Base-by-base conservation (phyloP, 1,284 basidiomycete genomes). In the Trametes hirsuta region DNA sequence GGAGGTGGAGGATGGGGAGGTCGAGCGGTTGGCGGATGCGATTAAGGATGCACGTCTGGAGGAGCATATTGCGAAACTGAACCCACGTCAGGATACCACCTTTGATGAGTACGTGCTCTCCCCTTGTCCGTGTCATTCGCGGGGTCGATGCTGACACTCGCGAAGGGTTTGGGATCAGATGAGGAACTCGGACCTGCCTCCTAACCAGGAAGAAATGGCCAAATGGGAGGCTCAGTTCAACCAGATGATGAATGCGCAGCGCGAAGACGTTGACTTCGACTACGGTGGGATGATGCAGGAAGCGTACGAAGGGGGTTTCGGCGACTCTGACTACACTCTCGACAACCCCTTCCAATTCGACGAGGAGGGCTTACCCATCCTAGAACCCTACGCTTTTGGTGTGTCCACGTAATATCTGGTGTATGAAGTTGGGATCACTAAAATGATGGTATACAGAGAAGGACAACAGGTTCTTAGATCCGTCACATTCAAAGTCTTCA, bases 141-240 rank as follows among this genome's bases (percentile, higher is more conserved):
- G 34, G 41, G 44, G 55, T 18, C 24, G 9, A 22, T 50, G 4
- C 46, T 45, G n/a, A 59, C n/a, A 37, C 50, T 55, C 8, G 50
- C 52, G 35, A 39, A 91, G 88, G 47, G 75, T 83, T 25, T 88
- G 83, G 86, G 78, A 85, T 50, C 76, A 83, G 34, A 66, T 88
- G 30, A 83, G 84, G 68, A 79, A 81, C 53, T 86, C 86, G 0
- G 81, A 83, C 40, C 61, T 81, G 24, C 82, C 84, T 2, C 83
- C 85, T 1, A 82, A 79, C 46, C 75, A 79, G 35, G 86, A 87
- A 69, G 87, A 94, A 64, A 74, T 94, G 48, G 85, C 88, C 4
- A 89, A 89, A 72, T 97, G 94, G 94, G 95, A 97, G 72, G 86
- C 88, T 8, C 89, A 96, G 73, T 94, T 95, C 69, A 91, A 91